These are phyloP conservation scores for Rubroshorea leprosula DNA, from an alignment of 345 rosid species.

Conservation along the genomic window DNA sequence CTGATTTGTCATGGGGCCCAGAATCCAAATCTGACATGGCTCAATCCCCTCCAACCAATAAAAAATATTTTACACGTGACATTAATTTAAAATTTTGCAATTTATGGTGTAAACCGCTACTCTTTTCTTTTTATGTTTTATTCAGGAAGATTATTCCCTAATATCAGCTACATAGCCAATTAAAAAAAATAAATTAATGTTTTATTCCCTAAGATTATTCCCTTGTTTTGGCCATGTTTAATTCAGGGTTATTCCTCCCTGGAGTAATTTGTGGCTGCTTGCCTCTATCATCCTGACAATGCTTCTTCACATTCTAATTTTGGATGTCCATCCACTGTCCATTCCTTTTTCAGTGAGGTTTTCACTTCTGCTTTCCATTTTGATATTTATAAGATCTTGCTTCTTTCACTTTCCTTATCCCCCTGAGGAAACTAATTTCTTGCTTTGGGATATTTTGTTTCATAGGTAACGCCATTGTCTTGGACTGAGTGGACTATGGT, in stretches of 20 bases:
- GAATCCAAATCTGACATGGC: too few species aligned
- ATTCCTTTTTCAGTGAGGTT: conserved; percentile 86
- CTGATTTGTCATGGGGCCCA: too few species aligned
- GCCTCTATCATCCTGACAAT: conserved; percentile 85
- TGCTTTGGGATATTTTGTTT: conserved; percentile 22
- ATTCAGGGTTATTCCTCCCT: conserved; percentile 82
- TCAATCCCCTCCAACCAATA: too few species aligned
- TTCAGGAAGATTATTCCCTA: too few species aligned
- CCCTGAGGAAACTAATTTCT: not conserved
- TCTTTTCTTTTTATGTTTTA: too few species aligned
- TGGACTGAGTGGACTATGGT: conserved; percentile 86
- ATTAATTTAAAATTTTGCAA: too few species aligned
- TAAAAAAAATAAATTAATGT: too few species aligned
- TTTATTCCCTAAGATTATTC: too few species aligned
- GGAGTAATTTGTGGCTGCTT: conserved; percentile 99
- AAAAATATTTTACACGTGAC: too few species aligned
- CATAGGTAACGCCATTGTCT: conserved; percentile 89
- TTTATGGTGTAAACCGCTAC: too few species aligned
- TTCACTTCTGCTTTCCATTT: conserved; percentile 14
- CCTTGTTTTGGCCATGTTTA: not conserved
- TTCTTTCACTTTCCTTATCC: conserved; percentile 4
- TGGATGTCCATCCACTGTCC: conserved; percentile 78
- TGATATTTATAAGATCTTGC: conserved; percentile 6
- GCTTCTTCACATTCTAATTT: conserved; percentile 78
- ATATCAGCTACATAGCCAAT: too few species aligned